These are phyloP conservation scores for Mercurialis annua DNA, from an alignment of 345 rosid species.

Conservation along the genomic window DNA sequence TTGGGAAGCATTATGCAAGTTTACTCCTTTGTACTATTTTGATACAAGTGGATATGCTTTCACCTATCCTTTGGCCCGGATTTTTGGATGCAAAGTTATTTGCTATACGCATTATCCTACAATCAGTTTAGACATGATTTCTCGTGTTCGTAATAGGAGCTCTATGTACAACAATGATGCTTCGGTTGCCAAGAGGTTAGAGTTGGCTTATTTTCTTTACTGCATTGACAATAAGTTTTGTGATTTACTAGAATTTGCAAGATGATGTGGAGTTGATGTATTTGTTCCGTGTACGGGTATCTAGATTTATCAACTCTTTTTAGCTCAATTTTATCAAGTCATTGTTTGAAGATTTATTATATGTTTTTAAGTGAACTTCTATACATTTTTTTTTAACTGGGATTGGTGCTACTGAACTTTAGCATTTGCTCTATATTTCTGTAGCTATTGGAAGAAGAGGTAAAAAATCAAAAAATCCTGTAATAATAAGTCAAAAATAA, in stretches of 20 bases:
- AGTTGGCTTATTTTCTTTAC: not conserved
- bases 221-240: not conserved
- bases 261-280: not conserved
- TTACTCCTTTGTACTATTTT: conserved; percentile 61
- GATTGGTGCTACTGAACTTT: not conserved
- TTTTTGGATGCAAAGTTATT: conserved; percentile 90
- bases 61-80: conserved; percentile 82
- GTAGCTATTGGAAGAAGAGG: not conserved
- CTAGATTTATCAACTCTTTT: not conserved
- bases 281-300: not conserved
- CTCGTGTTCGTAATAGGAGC: conserved; percentile 66
- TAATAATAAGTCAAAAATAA: not conserved
- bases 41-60: conserved; percentile 96
- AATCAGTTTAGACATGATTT: conserved; percentile 85
- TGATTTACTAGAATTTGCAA: not conserved
- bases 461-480: not conserved
- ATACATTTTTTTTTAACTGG: not conserved
- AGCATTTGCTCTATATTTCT: not conserved
- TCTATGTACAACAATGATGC: conserved; percentile 82
- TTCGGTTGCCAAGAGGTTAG: conserved; percentile 68
- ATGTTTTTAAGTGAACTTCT: not conserved
- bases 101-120: conserved; percentile 97
- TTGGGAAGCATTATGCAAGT: conserved; percentile 86
- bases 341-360: not conserved
- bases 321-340: not conserved